Evolutionary conservation across 2,329 filamentous ascomycete genomes (phyloP).

Genomic region (Scolecobasidium constrictum): DNA sequence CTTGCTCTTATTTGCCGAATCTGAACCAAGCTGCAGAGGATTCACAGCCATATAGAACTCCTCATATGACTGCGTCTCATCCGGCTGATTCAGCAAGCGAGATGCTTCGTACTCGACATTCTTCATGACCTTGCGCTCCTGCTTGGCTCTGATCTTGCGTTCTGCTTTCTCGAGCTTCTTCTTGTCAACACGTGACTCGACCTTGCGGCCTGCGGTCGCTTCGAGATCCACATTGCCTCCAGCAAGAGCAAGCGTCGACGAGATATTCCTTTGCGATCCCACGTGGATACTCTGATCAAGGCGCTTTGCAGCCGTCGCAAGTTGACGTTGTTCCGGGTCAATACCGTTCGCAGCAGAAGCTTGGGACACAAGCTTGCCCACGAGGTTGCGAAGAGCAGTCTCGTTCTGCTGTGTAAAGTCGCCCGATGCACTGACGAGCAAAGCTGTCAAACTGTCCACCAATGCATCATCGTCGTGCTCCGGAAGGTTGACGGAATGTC

Average conservation of each 20-base stretch:
- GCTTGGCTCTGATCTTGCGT: constrained; percentile 93
- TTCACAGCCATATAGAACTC: constrained; percentile 99
- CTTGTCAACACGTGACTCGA: constrained; percentile 92
- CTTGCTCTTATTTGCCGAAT: constrained; percentile 72
- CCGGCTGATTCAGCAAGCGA: constrained; percentile 70
- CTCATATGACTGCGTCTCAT: constrained; percentile 84
- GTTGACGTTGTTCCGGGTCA: constrained; percentile 54
- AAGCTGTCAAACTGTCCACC: constrained; percentile 70
- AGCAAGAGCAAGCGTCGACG: constrained; percentile 81
- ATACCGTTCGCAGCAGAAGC: constrained; percentile 63
- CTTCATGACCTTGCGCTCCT: constrained; percentile 97
- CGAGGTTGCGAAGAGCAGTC: constrained; percentile 67
- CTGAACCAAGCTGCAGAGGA: constrained; percentile 73
- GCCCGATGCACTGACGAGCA: constrained; percentile 88
- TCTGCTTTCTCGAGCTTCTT: constrained; percentile 99
- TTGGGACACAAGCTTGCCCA: constrained; percentile 79
- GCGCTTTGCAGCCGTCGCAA: constrained; percentile 56
- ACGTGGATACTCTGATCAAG: constrained; percentile 94
- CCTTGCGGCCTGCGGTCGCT: constrained; percentile 82
- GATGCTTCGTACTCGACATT: constrained; percentile 97
- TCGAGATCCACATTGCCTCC: constrained; percentile 82
- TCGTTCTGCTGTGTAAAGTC: constrained; percentile 62
- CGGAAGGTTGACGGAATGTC: constrained; percentile 54
- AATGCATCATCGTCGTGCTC: constrained; percentile 68
- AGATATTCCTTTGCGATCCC: constrained; percentile 88